phyloP scores from a whole-genome alignment of 2,329 filamentous ascomycete genomes.

The Atkinsonella texensis region DNA sequence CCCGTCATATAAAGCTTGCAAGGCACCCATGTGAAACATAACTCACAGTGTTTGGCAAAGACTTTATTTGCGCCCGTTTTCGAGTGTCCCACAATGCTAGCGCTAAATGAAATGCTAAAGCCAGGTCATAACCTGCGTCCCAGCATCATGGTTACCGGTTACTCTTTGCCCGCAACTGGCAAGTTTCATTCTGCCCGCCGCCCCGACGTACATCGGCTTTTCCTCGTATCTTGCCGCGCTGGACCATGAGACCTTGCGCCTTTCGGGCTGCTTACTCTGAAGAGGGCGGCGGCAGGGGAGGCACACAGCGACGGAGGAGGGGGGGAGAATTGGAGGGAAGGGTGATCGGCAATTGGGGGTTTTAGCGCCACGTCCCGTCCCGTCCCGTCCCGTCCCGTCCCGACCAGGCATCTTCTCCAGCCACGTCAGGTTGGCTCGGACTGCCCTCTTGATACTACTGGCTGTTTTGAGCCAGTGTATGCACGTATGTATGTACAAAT shows the following conservation, averaged over 20 bases:
- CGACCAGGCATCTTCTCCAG: no score
- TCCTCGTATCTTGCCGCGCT: background rate
- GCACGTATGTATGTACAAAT: background rate
- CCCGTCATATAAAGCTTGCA: no score
- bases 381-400: background rate
- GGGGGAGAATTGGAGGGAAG: background rate
- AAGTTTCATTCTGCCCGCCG: background rate
- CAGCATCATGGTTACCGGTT: background rate
- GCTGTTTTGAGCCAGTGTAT: background rate
- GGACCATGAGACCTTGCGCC: background rate
- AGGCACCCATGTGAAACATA: no score
- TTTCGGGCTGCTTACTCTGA: background rate
- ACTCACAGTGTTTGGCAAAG: no score
- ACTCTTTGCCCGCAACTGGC: background rate
- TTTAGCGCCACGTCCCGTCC: background rate
- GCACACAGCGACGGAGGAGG: background rate
- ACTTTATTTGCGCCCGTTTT: no score
- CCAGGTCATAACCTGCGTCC: no score
- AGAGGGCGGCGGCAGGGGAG: background rate
- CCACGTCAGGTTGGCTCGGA: background rate
- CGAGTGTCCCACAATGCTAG: no score
- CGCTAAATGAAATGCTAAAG: no score
- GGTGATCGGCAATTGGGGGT: background rate
- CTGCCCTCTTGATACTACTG: background rate
- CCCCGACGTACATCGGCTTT: conserved; percentile 2